Percentiles rank a stretch among this genome's conserved stretches.
phyloP scores from a whole-genome alignment of 2,329 filamentous ascomycete species.

The Chaetomium globosum region DNA sequence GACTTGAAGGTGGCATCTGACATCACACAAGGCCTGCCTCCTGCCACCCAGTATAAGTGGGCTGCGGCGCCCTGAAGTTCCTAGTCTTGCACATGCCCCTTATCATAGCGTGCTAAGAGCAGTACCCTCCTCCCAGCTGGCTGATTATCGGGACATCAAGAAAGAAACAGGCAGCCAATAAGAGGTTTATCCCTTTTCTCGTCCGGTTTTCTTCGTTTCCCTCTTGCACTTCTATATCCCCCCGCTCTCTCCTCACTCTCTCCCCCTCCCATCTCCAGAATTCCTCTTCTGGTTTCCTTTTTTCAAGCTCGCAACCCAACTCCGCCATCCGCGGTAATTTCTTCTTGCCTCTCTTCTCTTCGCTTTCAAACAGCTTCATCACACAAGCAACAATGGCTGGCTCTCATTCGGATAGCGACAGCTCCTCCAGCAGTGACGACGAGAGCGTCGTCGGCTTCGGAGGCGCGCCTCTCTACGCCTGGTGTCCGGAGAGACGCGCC shows the following conservation, averaged over 20 bases:
- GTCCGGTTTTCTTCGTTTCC: not conserved
- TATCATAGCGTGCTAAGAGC: not conserved
- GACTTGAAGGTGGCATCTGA: not conserved
- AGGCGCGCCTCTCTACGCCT: constrained; percentile 20
- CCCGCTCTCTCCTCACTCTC: not conserved
- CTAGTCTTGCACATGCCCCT: not conserved
- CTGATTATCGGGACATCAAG: not conserved
- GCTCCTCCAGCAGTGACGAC: constrained; percentile 13
- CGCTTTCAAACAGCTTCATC: not conserved
- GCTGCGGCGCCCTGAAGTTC: not conserved
- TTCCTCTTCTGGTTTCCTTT: not conserved
- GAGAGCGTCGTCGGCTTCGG: constrained; percentile 10
- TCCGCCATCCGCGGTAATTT: not conserved
- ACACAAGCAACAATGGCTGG: constrained; percentile 5
- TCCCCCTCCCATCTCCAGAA: not conserved
- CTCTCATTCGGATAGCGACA: not conserved
- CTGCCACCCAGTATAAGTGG: not conserved
- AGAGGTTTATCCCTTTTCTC: not conserved
- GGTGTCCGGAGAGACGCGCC: not conserved
- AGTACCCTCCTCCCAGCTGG: not conserved
- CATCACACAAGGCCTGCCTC: not conserved
- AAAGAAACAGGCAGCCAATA: constrained; percentile 8
- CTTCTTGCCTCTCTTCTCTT: not conserved
- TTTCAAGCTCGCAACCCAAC: not conserved
- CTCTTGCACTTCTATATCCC: not conserved